phyloP scores from a whole-genome alignment of 768 basidiomycete species.

The Rhizopogon vesiculosus region DNA sequence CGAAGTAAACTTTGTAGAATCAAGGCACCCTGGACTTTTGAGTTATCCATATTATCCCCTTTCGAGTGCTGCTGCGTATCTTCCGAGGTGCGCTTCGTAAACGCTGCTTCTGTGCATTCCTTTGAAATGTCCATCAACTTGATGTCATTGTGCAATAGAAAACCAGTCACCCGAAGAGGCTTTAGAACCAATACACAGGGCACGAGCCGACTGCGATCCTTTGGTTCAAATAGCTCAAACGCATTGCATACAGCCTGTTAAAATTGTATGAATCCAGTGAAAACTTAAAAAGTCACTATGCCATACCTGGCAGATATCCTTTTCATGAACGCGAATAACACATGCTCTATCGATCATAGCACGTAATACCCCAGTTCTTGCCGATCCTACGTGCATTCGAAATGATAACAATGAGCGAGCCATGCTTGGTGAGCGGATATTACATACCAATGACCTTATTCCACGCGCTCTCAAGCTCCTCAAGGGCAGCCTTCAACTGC shows the following conservation, averaged over 20 bases:
- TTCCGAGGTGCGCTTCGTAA: constrained; percentile 7
- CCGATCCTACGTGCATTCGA: constrained; percentile 42
- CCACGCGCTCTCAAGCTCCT: constrained; percentile 59
- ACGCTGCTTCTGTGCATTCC: constrained; percentile 15
- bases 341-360: constrained; percentile 69
- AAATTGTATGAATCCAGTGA: constrained; percentile 5
- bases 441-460: constrained; percentile 67
- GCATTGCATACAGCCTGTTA: constrained; percentile 54
- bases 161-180: constrained; percentile 34
- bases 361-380: constrained; percentile 74
- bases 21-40: constrained; percentile 78
- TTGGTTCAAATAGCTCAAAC: constrained; percentile 48
- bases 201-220: constrained; percentile 52
- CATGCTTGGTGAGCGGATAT: neutral
- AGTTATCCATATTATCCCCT: constrained; percentile 22
- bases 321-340: constrained; percentile 40
- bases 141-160: neutral
- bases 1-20: constrained; percentile 79
- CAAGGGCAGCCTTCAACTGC: constrained; percentile 50
- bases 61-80: constrained; percentile 7
- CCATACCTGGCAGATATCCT: constrained; percentile 54
- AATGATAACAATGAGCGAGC: neutral
- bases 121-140: constrained; percentile 17
- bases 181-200: constrained; percentile 62
- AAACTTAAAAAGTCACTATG: neutral